A percentile compares a stretch with the other conserved stretches of the same genome.
These are phyloP conservation scores for Pelargonium myrrhifolium DNA, from an alignment of 441 rosid species.

Conservation along the genomic window DNA sequence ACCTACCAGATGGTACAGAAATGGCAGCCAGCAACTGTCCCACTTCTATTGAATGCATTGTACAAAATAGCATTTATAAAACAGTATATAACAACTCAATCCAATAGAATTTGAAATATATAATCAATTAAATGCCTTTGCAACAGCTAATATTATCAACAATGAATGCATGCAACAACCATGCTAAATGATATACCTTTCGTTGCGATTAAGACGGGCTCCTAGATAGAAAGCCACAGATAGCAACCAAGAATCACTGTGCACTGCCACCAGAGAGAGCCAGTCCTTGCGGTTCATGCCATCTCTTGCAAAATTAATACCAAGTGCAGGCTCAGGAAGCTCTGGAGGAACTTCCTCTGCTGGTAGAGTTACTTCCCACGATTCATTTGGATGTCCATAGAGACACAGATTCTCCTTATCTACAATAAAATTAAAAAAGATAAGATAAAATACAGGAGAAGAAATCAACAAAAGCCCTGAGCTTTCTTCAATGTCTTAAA, in stretches of 20 bases:
- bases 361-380: conserved; percentile 93
- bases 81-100: neutral
- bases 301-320: conserved; percentile 94
- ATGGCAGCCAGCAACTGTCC: neutral
- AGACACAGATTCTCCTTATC: conserved; percentile 91
- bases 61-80: neutral
- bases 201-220: conserved; percentile 81
- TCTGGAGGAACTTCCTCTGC: conserved; percentile 97
- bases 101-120: neutral
- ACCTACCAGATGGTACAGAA: neutral
- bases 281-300: conserved; percentile 96
- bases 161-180: neutral
- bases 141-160: neutral
- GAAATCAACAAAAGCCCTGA: neutral
- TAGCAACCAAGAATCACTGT: conserved; percentile 94
- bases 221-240: conserved; percentile 88
- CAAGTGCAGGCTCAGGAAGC: conserved; percentile 94
- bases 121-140: neutral
- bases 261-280: conserved; percentile 90
- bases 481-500: neutral
- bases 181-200: conserved; percentile 45
- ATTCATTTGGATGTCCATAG: conserved; percentile 82
- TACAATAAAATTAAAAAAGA: conserved; percentile 21
- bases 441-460: conserved; percentile 13
- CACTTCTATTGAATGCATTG: neutral